Conservation (phyloP, 805 yeast species). For the Maudiozyma pseudohumilis region DNA sequence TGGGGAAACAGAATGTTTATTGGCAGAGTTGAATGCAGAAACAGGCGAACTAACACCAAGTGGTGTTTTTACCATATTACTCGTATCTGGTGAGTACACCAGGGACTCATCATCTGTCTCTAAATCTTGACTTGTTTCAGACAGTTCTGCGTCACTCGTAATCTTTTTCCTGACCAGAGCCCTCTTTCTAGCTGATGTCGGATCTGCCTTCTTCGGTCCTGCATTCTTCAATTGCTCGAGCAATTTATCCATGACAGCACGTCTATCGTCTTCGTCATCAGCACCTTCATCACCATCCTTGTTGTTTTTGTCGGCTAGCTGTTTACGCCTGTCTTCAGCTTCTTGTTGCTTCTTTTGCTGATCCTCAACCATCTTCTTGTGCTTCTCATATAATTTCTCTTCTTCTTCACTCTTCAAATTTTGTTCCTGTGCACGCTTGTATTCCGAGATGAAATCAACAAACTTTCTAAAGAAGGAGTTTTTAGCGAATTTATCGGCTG, state of each 20-base stretch:
- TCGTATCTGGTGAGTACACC: constrained; percentile 22
- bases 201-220: constrained; percentile 67
- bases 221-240: constrained; percentile 81
- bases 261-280: constrained; percentile 20
- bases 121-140: constrained; percentile 11
- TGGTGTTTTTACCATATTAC: constrained; percentile 6
- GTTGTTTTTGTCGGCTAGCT: constrained; percentile 1
- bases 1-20: background rate
- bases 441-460: constrained; percentile 68
- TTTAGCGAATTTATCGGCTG: constrained; percentile 54
- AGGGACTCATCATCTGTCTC: constrained; percentile 24
- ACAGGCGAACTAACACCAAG: background rate
- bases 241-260: constrained; percentile 70
- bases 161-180: constrained; percentile 64
- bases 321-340: constrained; percentile 9
- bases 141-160: constrained; percentile 21
- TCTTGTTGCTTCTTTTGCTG: constrained; percentile 23
- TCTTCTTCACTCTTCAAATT: constrained; percentile 79
- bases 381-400: constrained; percentile 60
- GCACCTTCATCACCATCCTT: constrained; percentile 6
- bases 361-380: constrained; percentile 45
- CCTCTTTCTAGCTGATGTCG: constrained; percentile 69
- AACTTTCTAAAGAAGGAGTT: constrained; percentile 69
- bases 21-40: background rate
- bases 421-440: constrained; percentile 68